Base-by-base conservation (phyloP, 2,329 filamentous ascomycete genomes). In the Thielaviopsis euricoi region DNA sequence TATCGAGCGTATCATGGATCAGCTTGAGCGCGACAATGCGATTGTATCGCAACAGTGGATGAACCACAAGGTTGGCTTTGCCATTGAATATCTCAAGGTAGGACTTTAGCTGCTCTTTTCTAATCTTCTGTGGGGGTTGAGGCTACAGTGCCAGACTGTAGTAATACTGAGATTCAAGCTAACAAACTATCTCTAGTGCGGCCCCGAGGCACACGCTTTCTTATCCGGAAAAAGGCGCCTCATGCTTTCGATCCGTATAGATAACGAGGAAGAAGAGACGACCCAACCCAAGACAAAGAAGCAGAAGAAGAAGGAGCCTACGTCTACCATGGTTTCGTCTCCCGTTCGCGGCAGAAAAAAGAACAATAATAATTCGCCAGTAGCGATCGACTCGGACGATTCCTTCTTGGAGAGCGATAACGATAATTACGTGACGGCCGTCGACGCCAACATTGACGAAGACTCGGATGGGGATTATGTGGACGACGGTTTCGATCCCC, bases 1-100 rank as follows among this genome's bases (percentile, higher is more conserved):
- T 65, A 77, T 89, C 13, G 86, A 95, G 66, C 83, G 89, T 46
- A 76, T 97, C n/a, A 88, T 96, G 64, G 82, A 88, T 65, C 77
- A 80, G 53, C 74, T 98, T 10, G 72, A 87, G 7, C 79, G 79
- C 5, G 86, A 94, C 65, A 83, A 85, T 51, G 87, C 83, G 6
- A 72, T 98, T 25, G 70, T 68, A 15, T 89, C 96, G 69, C 73
- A 83, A 37, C 52, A 88, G 65, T 73, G 79, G 54, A 73, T 82
- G 58, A 86, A 84, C 66, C 71, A 68, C 62, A 73, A 71, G 50
- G 73, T 73, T 52, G 80, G 80, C 4, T 90, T 95, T 67, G 79
- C 87, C 1, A 79, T 82, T 56, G 82, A 86, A 63, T 95, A 96
- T 66, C 75, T 89, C 53, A 71, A 74, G 60, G 82, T 85, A 73